A percentile compares a stretch with the other conserved stretches of the same genome.
Conservation (phyloP, 2,329 filamentous ascomycete genomes). For the Diaporthe sp. region DNA sequence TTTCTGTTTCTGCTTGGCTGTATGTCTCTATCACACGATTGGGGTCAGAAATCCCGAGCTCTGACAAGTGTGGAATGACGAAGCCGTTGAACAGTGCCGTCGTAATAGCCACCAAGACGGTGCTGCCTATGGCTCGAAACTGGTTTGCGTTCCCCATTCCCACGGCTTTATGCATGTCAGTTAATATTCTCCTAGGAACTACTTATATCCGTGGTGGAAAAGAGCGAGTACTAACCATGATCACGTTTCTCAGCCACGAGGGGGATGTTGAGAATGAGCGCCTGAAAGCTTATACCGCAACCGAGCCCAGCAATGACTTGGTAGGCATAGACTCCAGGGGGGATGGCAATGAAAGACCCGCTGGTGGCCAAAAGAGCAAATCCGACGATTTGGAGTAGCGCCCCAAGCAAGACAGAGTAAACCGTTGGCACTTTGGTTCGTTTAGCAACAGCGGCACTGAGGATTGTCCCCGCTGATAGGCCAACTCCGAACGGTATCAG, state of each 20-base stretch:
- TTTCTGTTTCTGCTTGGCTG: too few species aligned
- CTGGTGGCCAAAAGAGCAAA: background rate
- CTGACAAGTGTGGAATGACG: too few species aligned
- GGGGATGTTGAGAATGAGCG: background rate
- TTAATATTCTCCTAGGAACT: background rate
- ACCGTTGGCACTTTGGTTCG: background rate
- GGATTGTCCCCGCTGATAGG: background rate
- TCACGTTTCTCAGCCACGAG: background rate
- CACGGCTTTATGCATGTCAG: background rate
- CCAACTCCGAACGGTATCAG: background rate
- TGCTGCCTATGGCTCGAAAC: background rate
- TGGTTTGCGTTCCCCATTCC: too few species aligned
- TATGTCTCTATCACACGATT: too few species aligned
- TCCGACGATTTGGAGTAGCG: background rate
- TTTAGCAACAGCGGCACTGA: background rate
- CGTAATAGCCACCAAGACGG: background rate
- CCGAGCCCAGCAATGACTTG: background rate
- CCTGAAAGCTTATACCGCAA: background rate
- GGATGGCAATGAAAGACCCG: background rate
- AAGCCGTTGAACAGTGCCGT: background rate
- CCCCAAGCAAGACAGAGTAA: background rate
- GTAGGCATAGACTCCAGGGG: background rate
- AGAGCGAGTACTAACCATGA: background rate
- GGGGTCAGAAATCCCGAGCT: too few species aligned
- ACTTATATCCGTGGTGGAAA: background rate